A percentile compares a stretch with the other conserved stretches of the same genome.
Conservation (phyloP, 169 alveolate species). For the Amoebophrya sp. region DNA sequence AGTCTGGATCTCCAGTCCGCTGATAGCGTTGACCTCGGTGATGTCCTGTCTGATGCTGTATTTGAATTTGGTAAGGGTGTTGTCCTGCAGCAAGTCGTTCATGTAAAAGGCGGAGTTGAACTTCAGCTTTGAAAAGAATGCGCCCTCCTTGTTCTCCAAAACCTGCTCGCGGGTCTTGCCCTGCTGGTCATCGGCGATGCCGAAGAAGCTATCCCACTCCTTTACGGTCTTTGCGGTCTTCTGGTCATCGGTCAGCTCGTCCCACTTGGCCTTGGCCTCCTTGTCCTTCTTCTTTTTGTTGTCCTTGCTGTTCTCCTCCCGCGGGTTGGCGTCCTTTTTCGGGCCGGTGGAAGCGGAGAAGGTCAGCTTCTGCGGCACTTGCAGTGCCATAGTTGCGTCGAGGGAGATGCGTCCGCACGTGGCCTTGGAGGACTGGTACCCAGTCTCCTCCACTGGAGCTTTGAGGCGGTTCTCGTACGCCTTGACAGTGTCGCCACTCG, state of each 20-base stretch:
- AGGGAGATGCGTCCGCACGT: too few species aligned
- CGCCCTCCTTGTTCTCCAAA: background rate
- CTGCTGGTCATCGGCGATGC: background rate
- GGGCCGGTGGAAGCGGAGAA: background rate
- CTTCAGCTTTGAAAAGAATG: background rate
- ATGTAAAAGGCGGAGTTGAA: background rate
- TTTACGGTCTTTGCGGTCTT: background rate
- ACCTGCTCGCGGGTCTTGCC: background rate
- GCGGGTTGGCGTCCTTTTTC: background rate
- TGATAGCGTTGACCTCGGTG: too few species aligned
- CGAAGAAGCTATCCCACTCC: background rate
- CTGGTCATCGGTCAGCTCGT: too few species aligned
- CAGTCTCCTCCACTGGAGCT: too few species aligned
- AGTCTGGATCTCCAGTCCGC: too few species aligned
- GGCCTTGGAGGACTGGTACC: too few species aligned
- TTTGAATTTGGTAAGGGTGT: background rate
- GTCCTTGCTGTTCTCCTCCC: background rate
- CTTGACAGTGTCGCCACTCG: background rate
- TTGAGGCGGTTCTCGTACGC: too few species aligned
- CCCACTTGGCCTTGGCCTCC: background rate
- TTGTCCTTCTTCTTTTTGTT: background rate
- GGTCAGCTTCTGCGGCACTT: background rate
- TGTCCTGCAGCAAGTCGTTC: background rate
- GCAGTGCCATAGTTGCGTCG: too few species aligned
- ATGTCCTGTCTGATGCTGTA: too few species aligned